phyloP scores from a whole-genome alignment of 306 rosid genomes.

The Pyrus betulifolia region DNA sequence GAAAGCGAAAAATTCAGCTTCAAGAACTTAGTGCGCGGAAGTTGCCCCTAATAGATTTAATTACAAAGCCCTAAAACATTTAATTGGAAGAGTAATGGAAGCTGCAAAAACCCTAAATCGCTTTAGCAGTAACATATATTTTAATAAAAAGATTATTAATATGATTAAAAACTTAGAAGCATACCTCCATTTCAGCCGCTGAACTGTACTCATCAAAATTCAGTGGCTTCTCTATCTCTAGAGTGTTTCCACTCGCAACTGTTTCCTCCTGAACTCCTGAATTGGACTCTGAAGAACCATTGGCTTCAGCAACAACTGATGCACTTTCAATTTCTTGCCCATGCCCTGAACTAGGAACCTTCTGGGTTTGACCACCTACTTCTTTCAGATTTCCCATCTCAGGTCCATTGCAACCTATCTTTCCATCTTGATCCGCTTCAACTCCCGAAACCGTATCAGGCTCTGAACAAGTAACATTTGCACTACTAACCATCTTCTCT shows the following conservation, averaged over 20 bases:
- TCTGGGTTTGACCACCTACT: conserved; percentile 18
- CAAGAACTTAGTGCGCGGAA: neutral
- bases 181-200: conserved; percentile 88
- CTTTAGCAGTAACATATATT: neutral
- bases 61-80: neutral
- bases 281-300: conserved; percentile 31
- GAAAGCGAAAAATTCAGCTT: neutral
- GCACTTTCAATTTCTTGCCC: conserved; percentile 13
- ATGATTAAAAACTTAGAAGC: neutral
- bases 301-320: conserved; percentile 28
- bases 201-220: conserved; percentile 51
- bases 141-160: neutral
- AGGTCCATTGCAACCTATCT: conserved; percentile 22
- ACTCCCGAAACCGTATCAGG: conserved; percentile 8
- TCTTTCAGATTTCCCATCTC: conserved; percentile 20
- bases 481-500: conserved; percentile 15
- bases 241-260: conserved; percentile 20
- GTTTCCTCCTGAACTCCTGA: conserved; percentile 31
- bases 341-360: conserved; percentile 15
- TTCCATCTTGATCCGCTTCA: conserved; percentile 29
- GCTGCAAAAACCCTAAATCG: neutral
- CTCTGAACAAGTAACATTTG: conserved; percentile 24
- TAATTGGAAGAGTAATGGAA: neutral
- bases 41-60: too few relatives aligned
- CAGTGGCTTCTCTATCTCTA: conserved; percentile 40